Base-by-base conservation (phyloP, 352 stramenopile species). In the Poterioochromonas sp. region DNA sequence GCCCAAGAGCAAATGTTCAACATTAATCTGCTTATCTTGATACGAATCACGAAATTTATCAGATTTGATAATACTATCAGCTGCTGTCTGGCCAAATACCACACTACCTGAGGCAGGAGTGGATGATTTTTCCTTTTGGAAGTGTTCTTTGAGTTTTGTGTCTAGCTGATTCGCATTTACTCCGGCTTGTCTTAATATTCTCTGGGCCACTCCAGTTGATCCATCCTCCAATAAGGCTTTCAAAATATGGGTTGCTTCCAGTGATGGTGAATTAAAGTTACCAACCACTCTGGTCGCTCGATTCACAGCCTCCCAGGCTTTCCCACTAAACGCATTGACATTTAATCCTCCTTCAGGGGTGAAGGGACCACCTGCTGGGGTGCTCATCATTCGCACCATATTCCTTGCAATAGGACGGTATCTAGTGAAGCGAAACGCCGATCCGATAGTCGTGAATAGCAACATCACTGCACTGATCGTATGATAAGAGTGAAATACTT, bases 1-100 rank as follows among this genome's bases (percentile, higher is more conserved):
- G 12, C 41, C 68, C 29, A 76, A 32, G 0, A 76, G 26, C 32
- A 76, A 32, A 76, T 76, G 68, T 22, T 76, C 68, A 18, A 62
- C 44, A 44, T 1, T 41, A 12, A 76, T n/a, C n/a, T 47, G 62
- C 2, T 20, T 22, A 63, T 76, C 68, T 1, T 22, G 11, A 5
- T 63, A 62, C 0, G 58, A 39, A 32, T 60, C 32, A 5, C 5
- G 0, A 2, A 76, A 32, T 15, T 1, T 44, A 26, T 43, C 12
- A 1, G 68, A 34, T 47, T 62, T 53, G 15, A 18, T 32, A 18
- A 74, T 5, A 2, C 12, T 5, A 12, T 74, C 65, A 2, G 15
- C 1, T n/a, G 22, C 5, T 35, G 8, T 58, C 18, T 39, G 2
- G 15, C 65, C 65, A 2, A 74, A 26, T 3, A 15, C 1, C 32